phyloP scores from a whole-genome alignment of 2,329 filamentous ascomycete genomes.

The Phaeophleospora eucalypticola region DNA sequence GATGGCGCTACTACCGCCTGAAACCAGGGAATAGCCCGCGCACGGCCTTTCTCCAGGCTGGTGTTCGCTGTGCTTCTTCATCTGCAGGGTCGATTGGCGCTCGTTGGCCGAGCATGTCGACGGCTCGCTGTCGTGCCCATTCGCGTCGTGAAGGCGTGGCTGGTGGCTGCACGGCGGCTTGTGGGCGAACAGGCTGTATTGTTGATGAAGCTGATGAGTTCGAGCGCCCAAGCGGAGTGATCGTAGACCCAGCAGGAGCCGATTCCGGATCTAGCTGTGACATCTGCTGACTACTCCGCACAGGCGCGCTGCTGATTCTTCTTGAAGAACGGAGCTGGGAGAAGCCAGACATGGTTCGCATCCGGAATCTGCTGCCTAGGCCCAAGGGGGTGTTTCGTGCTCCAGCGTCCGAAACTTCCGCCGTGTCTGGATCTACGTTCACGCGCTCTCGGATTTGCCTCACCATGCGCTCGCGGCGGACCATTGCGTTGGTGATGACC shows the following conservation, averaged over 20 bases:
- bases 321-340: constrained; percentile 10
- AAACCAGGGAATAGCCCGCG: constrained; percentile 26
- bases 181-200: constrained; percentile 4
- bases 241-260: constrained; percentile 1
- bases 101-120: constrained; percentile 38
- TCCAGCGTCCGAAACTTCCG: constrained; percentile 10
- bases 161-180: constrained; percentile 10
- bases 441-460: constrained; percentile 54
- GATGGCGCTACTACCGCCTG: constrained; percentile 12
- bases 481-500: constrained; percentile 78
- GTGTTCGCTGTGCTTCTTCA: constrained; percentile 24
- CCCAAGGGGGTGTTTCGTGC: constrained; percentile 2
- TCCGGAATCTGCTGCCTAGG: constrained; percentile 1
- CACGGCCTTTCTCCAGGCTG: constrained; percentile 29
- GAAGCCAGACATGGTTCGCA: constrained; percentile 10
- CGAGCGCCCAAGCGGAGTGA: constrained; percentile 2
- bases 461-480: constrained; percentile 70
- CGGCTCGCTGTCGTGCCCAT: constrained; percentile 44
- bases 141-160: constrained; percentile 35
- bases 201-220: constrained; percentile 1
- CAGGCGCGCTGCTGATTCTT: constrained; percentile 7
- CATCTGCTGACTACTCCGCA: constrained; percentile 19
- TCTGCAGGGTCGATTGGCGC: constrained; percentile 24
- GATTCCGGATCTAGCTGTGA: constrained; percentile 11
- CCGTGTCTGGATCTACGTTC: constrained; percentile 10